Base-by-base conservation (phyloP, 2,329 filamentous ascomycete species). In the Monosporascus sp. region DNA sequence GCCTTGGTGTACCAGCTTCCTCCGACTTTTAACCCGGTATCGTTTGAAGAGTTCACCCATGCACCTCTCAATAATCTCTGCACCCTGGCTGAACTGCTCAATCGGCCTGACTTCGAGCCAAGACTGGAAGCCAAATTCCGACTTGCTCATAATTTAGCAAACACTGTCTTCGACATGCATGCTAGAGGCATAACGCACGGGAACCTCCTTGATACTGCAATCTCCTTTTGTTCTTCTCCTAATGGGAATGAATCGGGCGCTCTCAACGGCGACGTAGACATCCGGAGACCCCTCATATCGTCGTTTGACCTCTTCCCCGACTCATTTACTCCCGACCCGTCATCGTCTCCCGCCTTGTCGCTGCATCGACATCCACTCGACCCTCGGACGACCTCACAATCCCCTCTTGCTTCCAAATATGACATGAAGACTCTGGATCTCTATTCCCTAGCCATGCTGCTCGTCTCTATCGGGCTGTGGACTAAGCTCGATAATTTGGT, bases 391-490 rank as follows among this genome's bases (percentile, higher is more conserved):
- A 77, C 76, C 0, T 65, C 73, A 4, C 69, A 76, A 22, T 80
- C 80, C 0, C 76, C 77, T 0, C 65, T 82, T 9, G 63, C 70
- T 4, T 73, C 72, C 43, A 77, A 76, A 5, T 73, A 78, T 1
- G 81, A 85, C 51, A 79, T 78, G 41, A 80, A 82, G 39, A 77
- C 81, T 1, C 72, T 83, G 35, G 89, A 92, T 56, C 72, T 92
- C 2, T 90, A 90, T 65, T 85, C 87, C 7, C 74, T 93, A 1
- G 87, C 87, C 18, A 81, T 90, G 72, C 72, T 90, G 4, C 76
- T 93, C 0, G 74, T 91, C 3, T 89, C 89, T 7, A 83, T 92
- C 50, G 89, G 89, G 7, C 70, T 92, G 8, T 93, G 89, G 89
- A 83, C 81, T 3, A 85, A 82, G 11, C 74, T 90, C 0, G 80